phyloP scores from a whole-genome alignment of 345 rosid species.

The Angophora floribunda region DNA sequence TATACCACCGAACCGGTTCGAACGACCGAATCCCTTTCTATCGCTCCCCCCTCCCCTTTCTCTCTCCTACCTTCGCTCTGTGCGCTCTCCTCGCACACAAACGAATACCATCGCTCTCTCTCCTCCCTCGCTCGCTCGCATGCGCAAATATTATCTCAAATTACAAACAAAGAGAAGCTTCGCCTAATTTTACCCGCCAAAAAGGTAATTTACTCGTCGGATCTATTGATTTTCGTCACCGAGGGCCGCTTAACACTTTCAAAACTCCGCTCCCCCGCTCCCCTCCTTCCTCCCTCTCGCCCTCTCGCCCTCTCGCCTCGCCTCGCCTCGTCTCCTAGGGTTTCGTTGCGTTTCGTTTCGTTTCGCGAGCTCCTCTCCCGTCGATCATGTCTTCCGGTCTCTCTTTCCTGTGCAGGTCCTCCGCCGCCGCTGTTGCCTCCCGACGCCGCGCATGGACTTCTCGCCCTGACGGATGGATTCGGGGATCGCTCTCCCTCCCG shows the following conservation, averaged over 20 bases:
- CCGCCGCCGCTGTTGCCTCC: not conserved
- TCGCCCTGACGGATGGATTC: constrained; percentile 15
- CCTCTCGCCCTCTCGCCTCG: not conserved
- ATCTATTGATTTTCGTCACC: not conserved
- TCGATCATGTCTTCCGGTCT: not conserved
- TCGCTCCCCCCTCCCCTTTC: not conserved
- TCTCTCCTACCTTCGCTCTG: not conserved
- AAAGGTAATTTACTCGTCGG: not conserved
- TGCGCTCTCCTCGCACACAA: not conserved
- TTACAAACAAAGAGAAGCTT: not conserved
- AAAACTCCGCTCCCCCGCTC: not conserved
- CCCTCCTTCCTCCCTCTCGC: not conserved
- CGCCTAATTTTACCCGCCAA: constrained; percentile 34
- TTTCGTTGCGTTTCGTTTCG: not conserved
- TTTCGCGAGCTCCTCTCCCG: not conserved
- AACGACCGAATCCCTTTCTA: not conserved
- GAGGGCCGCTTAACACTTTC: not conserved
- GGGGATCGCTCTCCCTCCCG: not conserved
- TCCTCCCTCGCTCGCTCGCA: not conserved
- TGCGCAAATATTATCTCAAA: not conserved
- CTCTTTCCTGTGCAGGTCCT: not conserved
- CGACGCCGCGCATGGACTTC: not conserved
- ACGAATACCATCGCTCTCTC: not conserved
- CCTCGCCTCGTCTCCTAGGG: not conserved
- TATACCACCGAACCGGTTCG: not conserved